A percentile compares a stretch with the other conserved stretches of the same genome.
phyloP scores from a whole-genome alignment of 306 rosid genomes.

The Sechiopsis laciniata region DNA sequence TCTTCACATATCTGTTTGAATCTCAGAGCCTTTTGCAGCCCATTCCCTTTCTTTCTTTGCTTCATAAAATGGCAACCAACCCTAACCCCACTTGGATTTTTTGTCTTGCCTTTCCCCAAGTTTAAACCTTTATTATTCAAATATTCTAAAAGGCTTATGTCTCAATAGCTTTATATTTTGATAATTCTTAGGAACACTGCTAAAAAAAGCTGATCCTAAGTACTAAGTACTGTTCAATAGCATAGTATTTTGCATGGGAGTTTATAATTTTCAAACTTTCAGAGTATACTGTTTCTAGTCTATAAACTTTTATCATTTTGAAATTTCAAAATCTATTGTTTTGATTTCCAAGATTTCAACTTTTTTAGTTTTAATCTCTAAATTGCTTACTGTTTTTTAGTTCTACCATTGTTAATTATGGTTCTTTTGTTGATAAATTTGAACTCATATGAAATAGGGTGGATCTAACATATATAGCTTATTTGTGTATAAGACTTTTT shows the following conservation, averaged over 20 bases:
- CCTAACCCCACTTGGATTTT: slow-evolving; percentile 37
- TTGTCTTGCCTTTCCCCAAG: slow-evolving; percentile 22
- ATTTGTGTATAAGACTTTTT: too few species aligned
- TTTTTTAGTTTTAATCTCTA: not conserved
- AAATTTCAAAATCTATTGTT: not conserved
- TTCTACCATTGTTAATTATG: not conserved
- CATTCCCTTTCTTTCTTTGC: slow-evolving; percentile 22
- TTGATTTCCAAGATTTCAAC: too few species aligned
- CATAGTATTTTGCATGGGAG: not conserved
- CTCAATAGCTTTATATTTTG: not conserved
- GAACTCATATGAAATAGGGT: too few species aligned
- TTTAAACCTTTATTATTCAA: not conserved
- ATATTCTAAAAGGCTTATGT: not conserved
- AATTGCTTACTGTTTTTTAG: not conserved
- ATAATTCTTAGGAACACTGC: not conserved
- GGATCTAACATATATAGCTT: too few species aligned
- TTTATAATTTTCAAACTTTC: not conserved
- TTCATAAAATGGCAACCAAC: slow-evolving; percentile 32
- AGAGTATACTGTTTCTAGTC: not conserved
- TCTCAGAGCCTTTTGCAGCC: not conserved
- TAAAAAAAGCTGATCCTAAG: not conserved
- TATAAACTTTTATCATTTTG: too few species aligned
- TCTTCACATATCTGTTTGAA: not conserved
- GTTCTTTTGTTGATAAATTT: too few species aligned
- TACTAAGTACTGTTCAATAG: not conserved